Evolutionary conservation across 2,329 filamentous ascomycete genomes (phyloP), one percentile per base, ranked within the genome.

Genomic region (Coleophoma eucalyptorum): DNA sequence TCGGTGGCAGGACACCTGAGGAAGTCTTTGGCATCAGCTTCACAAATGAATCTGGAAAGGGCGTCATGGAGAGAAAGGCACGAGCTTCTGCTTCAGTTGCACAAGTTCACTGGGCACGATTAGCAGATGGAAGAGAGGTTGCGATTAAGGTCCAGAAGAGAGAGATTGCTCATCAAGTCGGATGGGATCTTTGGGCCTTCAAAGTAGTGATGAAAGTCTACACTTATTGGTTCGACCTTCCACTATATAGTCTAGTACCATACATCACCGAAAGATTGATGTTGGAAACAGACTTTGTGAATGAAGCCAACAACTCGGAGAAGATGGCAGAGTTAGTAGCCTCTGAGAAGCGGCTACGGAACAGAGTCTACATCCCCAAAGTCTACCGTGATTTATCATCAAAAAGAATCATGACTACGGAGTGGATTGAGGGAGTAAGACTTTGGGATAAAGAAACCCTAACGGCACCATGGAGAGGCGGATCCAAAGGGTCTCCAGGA

Each of bases 111-210:
- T 97, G 93, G 91, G 94, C 94, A 7, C 77, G 86, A 53, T 69
- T 97, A 50, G 72, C 83, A 3, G 93, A 97, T 71, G 94, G 94
- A 0, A 79, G 90, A 44, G 92, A 97, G 73, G 89, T 97, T 19
- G 94, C 94, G 2, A 81, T 99, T 66, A 99, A 99, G 74, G 86
- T 99, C 4, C 94, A 99, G 75, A 99, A 97, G 74, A 81, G 86
- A 46, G 93, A 97, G 75, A 97, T 99, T 65, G 84, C 82, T 18
- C 84, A 87, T 65, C 94, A 97, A 72, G 89, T 97, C 35, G 84
- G 85, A 4, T 96, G 91, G 91, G 94, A 99, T 75, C 69, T 99
- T 48, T 97, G 91, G 91, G 87, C 92, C 3, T 97, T 97, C 76
- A 91, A 91, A 63, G 87, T 91, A 11, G 87, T 97, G 11, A 85